phyloP scores from a whole-genome alignment of 306 rosid species.

The Sesbania bispinosa region DNA sequence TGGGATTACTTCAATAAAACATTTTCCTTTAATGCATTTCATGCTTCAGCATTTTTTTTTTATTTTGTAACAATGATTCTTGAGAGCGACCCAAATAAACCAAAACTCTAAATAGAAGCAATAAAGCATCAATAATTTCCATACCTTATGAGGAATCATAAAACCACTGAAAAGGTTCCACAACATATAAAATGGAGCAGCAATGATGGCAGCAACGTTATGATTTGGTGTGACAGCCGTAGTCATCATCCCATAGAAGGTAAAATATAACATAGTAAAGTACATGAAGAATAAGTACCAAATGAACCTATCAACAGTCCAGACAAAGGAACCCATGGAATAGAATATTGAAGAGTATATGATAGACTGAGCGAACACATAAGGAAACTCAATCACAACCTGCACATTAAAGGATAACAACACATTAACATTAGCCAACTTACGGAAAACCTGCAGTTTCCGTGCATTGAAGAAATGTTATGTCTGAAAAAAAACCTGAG shows the following conservation, averaged over 20 bases:
- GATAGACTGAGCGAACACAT: slow-evolving; percentile 79
- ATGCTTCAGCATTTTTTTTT: background rate
- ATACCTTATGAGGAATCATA: slow-evolving; percentile 98
- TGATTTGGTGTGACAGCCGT: slow-evolving; percentile 98
- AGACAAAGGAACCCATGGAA: slow-evolving; percentile 82
- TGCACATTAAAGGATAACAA: slow-evolving; percentile 34
- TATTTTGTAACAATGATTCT: background rate
- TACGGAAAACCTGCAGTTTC: slow-evolving; percentile 13
- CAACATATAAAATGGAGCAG: slow-evolving; percentile 97
- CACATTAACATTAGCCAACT: slow-evolving; percentile 27
- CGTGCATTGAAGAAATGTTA: background rate
- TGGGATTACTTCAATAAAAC: background rate
- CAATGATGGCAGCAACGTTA: slow-evolving; percentile 83
- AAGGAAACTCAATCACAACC: slow-evolving; percentile 92
- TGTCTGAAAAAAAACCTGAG: slow-evolving; percentile 62
- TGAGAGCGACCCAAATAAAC: background rate
- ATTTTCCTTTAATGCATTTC: background rate
- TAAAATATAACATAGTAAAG: slow-evolving; percentile 92
- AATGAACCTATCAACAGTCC: slow-evolving; percentile 69
- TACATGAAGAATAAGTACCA: slow-evolving; percentile 96
- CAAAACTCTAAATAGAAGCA: slow-evolving; percentile 6
- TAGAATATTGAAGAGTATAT: slow-evolving; percentile 82
- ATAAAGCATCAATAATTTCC: slow-evolving; percentile 15
- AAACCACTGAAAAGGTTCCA: slow-evolving; percentile 99
- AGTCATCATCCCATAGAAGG: slow-evolving; percentile 99